A percentile compares a stretch with the other conserved stretches of the same genome.
Conservation (phyloP, 1,139 yeast genomes). For the Suzukiozyma palmioleophila region DNA sequence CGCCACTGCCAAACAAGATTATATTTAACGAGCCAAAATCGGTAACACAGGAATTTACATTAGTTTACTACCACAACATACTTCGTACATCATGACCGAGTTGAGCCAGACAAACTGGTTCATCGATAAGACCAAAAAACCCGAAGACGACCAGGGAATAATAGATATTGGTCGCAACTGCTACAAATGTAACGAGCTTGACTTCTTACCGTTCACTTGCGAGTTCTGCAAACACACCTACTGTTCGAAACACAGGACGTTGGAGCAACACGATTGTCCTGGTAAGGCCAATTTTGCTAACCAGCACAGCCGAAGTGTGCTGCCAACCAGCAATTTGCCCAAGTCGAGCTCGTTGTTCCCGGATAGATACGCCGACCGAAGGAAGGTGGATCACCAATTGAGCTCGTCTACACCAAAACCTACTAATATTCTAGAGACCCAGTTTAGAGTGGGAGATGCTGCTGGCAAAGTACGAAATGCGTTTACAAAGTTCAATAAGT, state of each 20-base stretch:
- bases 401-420: conserved; percentile 20
- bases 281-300: conserved; percentile 14
- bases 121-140: conserved; percentile 15
- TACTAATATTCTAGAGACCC: conserved; percentile 21
- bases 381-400: conserved; percentile 38
- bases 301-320: conserved; percentile 10
- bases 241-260: conserved; percentile 55
- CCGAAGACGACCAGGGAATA: conserved; percentile 41
- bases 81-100: conserved; percentile 1
- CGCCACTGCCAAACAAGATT: conserved; percentile 5
- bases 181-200: conserved; percentile 55
- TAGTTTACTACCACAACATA: background rate
- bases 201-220: conserved; percentile 68
- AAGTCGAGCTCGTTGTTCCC: conserved; percentile 52
- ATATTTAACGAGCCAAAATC: background rate
- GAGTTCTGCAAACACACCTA: conserved; percentile 50
- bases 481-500: conserved; percentile 41
- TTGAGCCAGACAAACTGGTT: conserved; percentile 11
- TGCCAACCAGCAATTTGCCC: conserved; percentile 14
- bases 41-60: background rate
- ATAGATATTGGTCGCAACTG: conserved; percentile 72
- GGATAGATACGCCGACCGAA: conserved; percentile 39
- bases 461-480: conserved; percentile 30
- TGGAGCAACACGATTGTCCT: conserved; percentile 45
- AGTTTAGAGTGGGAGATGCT: conserved; percentile 28